Evolutionary conservation across 2,329 filamentous ascomycete species (phyloP).

Genomic region (Immersiporthe knoxdaviesiana): DNA sequence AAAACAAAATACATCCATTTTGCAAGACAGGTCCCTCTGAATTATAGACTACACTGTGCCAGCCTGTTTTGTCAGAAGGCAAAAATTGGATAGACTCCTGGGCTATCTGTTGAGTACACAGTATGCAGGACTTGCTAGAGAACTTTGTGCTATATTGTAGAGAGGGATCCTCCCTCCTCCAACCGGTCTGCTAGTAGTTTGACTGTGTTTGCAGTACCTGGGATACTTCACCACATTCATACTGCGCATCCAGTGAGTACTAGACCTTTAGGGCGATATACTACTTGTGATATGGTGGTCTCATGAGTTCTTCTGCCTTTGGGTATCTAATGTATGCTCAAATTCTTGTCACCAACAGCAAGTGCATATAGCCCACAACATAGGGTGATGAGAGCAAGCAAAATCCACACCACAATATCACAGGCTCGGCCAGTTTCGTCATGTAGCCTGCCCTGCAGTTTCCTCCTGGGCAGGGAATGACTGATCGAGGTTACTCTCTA

Average conservation of each 20-base stretch:
- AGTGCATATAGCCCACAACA: neutral
- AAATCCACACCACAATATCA: no score
- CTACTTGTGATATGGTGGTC: neutral
- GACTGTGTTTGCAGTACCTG: neutral
- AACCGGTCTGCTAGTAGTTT: no score
- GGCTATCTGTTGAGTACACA: no score
- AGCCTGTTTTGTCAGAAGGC: neutral
- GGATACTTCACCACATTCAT: neutral
- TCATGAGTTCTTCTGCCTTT: neutral
- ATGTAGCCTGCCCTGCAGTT: neutral
- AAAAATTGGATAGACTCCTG: neutral
- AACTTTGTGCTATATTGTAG: no score
- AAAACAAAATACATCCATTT: constrained; percentile 28
- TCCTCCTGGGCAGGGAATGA: constrained; percentile 39
- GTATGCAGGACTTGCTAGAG: no score
- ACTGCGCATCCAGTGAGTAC: no score
- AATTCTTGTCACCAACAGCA: neutral
- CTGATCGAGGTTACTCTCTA: constrained; percentile 16
- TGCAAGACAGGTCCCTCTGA: neutral
- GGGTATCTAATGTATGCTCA: neutral
- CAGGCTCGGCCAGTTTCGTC: neutral
- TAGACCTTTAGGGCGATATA: neutral
- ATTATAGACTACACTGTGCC: no score
- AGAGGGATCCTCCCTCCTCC: no score
- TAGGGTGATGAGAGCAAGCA: neutral